Evolutionary conservation across 176 grass and related monocot species (phyloP), one percentile per base, ranked within the genome.

Genomic region (Aechmea fasciata): DNA sequence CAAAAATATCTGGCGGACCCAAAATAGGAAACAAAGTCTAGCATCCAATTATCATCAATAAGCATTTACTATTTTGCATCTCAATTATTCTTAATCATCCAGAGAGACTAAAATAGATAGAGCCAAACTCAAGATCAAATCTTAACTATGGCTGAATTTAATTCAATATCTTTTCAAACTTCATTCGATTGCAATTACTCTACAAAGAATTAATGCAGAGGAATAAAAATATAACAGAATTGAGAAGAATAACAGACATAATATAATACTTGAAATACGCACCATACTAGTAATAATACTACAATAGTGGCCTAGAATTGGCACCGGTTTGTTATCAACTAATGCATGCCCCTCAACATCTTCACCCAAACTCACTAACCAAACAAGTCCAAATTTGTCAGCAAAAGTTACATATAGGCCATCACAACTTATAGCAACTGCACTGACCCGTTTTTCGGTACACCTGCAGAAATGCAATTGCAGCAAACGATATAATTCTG

Each of bases 221-320:
- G 47, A 78, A 22, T 14, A 52, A 48, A 48, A 48, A 23, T 28
- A 61, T 17, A 26, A 70, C 17, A 71, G 29, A 55, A 70, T 33
- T 59, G 5, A 59, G 11, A 65, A 2, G 9, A 19, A 5, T 47
- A 76, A 63, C 9, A 74, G 3, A n/a, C 63, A 64, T 11, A 66
- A 72, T 18, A 12, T 5, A 28, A 73, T 13, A 22, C 11, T 24
- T 18, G 11, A 14, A 55, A 73, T 41, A 9, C 80, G 48, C 80
- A 99, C 94, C 94, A 99, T 89, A 72, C 77, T 82, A 75, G 94
- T 90, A 67, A 99, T 88, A 79, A 93, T 99, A 82, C 89, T 99
- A 73, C 94, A 99, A 29, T 93, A 99, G 75, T 93, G 94, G 70
- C 94, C 89, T 24, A 93, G 68, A 85, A 99, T 80, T 13, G 79